These are phyloP conservation scores for Botrytis fabae DNA, from an alignment of 2,329 filamentous ascomycete species.

Conservation along the genomic window DNA sequence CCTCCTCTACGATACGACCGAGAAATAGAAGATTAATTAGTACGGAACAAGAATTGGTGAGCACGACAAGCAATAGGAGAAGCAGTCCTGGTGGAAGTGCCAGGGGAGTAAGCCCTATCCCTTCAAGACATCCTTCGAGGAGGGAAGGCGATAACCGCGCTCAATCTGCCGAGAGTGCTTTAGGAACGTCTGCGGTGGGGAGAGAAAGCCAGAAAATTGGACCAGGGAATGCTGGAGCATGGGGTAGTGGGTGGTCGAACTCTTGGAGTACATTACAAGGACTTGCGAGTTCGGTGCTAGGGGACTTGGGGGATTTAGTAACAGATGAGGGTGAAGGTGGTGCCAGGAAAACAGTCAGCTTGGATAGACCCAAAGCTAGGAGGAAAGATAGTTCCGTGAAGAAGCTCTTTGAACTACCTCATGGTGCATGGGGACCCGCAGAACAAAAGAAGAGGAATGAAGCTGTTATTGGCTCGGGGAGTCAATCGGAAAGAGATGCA, in stretches of 20 bases:
- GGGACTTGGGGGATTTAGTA: conserved; percentile 26
- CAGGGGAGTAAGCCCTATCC: conserved; percentile 52
- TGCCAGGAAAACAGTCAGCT: conserved; percentile 6
- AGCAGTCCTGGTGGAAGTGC: conserved; percentile 43
- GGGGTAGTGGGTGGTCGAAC: conserved; percentile 35
- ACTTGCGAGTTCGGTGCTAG: conserved; percentile 41
- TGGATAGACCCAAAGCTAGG: conserved; percentile 23
- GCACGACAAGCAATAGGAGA: conserved; percentile 35
- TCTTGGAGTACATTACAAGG: conserved; percentile 39
- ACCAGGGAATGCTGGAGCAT: conserved; percentile 19
- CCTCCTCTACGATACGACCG: conserved; percentile 34
- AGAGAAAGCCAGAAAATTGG: conserved; percentile 9
- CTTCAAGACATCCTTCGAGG: conserved; percentile 44
- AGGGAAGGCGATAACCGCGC: conserved; percentile 16
- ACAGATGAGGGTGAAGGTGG: conserved; percentile 29
- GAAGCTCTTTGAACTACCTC: conserved; percentile 28
- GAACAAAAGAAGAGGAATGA: conserved; percentile 30
- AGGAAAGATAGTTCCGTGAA: conserved; percentile 26
- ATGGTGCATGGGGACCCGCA: conserved; percentile 37
- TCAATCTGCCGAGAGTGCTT: conserved; percentile 6
- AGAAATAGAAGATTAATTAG: conserved; percentile 37
- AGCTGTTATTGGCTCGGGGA: conserved; percentile 52
- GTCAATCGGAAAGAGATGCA: conserved; percentile 54
- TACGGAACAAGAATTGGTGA: conserved; percentile 39
- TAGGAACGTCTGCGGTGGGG: conserved; percentile 11